Base-by-base conservation (phyloP, 148 eudicot genomes). In the Cornus florida region DNA sequence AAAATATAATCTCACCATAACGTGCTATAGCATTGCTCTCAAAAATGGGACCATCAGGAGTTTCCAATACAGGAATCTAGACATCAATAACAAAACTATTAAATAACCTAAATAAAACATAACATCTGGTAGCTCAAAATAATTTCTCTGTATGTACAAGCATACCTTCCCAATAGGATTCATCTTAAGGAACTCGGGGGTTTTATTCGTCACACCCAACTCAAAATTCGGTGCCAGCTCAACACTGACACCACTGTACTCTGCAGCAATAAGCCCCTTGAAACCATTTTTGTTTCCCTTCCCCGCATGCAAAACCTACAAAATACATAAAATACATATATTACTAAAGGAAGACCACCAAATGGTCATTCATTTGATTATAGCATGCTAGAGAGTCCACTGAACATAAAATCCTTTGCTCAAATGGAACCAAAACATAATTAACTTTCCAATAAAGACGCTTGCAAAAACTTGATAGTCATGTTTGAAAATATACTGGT, bases 11-110 rank as follows among this genome's bases (percentile, higher is more conserved):
- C 86, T 71, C 50, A 92, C 96, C 90, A 79, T 90, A 92, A 70
- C 92, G 92, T 11, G 96, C 92, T 43, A 92, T 92, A 67, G 96
- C 96, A 82, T 92, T 90, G 79, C 93, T 92, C 84, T 92, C 93
- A 73, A 88, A 90, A 10, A 92, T 66, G 33, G 92, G 85, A 12
- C 96, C 96, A 39, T 92, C 93, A 35, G 92, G 93, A 73, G 95
- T 92, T 84, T 90, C 92, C 84, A 92, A 71, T 17, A 92, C 92
- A 70, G 96, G 96, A 68, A 90, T 87, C 95, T 91, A 74, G 10
- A 69, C 66, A 24, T 22, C n/a, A 24, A 60, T 20, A 33, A 12
- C 11, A 74, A 5, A 24, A 14, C n/a, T 5, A 35, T 70, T 8
- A 0, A 32, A 28, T 48, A 46, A 4, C 69, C 46, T 7, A 12